Evolutionary conservation across 73 alveolate species (phyloP).

Genomic region (Halteria grandinella): DNA sequence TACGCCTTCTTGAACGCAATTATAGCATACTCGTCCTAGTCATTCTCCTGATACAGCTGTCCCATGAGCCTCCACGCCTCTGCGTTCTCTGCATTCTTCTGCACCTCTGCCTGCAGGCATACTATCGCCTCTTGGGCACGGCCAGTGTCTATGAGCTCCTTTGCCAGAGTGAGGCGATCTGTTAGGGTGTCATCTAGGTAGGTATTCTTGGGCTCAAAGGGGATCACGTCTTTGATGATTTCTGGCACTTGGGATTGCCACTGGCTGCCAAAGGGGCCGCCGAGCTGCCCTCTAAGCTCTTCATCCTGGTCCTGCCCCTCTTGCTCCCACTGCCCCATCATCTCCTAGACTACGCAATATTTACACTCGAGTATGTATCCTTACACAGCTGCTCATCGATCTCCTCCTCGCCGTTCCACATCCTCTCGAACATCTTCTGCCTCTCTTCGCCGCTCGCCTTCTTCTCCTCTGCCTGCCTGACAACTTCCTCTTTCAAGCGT

Average conservation of each 20-base stretch:
- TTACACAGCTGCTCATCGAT: conserved; percentile 27
- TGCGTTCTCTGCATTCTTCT: conserved; percentile 67
- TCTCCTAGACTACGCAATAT: not conserved
- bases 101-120: conserved; percentile 73
- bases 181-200: conserved; percentile 28
- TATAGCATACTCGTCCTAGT: conserved; percentile 76
- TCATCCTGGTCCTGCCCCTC: conserved; percentile 53
- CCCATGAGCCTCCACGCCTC: conserved; percentile 85
- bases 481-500: conserved; percentile 1
- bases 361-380: conserved; percentile 23
- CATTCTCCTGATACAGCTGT: conserved; percentile 79
- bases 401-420: conserved; percentile 28
- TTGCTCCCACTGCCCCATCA: conserved; percentile 48
- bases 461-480: conserved; percentile 34
- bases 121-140: conserved; percentile 72
- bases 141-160: conserved; percentile 60
- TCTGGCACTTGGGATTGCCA: not conserved
- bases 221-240: no score
- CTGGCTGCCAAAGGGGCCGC: conserved; percentile 2
- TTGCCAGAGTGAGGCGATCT: conserved; percentile 61
- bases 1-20: conserved; percentile 73
- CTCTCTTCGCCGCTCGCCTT: not conserved
- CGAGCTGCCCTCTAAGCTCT: conserved; percentile 26
- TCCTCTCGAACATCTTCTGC: not conserved
- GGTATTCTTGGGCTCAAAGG: conserved; percentile 60